Base-by-base conservation (phyloP, 257 asterid genomes). In the Salvia splendens region DNA sequence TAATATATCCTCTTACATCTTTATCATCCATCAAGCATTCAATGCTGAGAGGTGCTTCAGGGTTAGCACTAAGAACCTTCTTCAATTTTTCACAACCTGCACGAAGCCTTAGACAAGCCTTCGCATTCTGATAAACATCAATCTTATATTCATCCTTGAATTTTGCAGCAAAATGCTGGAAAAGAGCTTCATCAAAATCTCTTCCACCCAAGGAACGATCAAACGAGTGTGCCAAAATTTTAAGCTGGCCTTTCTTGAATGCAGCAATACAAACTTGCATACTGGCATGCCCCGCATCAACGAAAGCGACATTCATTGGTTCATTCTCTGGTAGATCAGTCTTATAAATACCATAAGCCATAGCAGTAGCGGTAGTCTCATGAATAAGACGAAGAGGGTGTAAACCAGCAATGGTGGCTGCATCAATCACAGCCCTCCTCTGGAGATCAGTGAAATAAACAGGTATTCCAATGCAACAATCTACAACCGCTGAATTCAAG, bases 21-120 rank as follows among this genome's bases (percentile, higher is more conserved):
- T 88, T 93, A 79, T 93, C 97, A 49, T 90, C 97, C 97, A 93
- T 85, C 74, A 93, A 70, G 74, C 99, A 93, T 81, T 93, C 99
- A 2, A 93, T 93, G 77, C 84, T 88, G 79, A 93, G 75, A 59
- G 97, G 99, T 57, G 99, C 94, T 79, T 80, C 95, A 0, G 99
- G 89, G 60, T 93, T 93, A 43, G 97, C 99, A 78, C 97, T 90
- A 20, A 93, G 83, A 70, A 93, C 86, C 82, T 91, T 91, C 79
- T 91, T 91, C 83, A 91, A 59, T 82, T 91, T 91, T 51, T 91
- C 97, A 80, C 96, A 88, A 14, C 75, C 92, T 72, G 97, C 89
- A 75, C 99, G 97, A 61, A 93, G 90, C 76, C 99, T 88, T 3
- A 93, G 80, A 79, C 95, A 85, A 68, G 99, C 99, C 79, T 79